Conservation (phyloP, 1,284 basidiomycete genomes). For the Anthracocystis walkeri region DNA sequence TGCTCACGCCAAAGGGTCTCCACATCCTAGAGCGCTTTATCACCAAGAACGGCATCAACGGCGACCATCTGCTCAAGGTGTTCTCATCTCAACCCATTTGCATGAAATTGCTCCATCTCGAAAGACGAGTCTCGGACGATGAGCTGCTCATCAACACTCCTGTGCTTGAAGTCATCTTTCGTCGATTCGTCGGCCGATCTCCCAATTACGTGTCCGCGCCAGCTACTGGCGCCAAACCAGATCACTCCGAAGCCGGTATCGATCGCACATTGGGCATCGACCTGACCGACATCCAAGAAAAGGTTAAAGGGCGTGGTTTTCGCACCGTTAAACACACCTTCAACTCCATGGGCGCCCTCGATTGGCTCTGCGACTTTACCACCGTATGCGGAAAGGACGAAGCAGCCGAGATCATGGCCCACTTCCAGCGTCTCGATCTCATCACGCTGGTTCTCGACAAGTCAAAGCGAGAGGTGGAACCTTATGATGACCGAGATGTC, state of each 20-base stretch:
- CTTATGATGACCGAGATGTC: constrained; percentile 54
- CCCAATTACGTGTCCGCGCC: constrained; percentile 46
- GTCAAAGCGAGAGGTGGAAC: constrained; percentile 63
- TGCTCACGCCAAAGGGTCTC: constrained; percentile 95
- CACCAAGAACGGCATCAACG: constrained; percentile 96
- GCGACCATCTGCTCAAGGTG: constrained; percentile 87
- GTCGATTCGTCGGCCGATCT: constrained; percentile 85
- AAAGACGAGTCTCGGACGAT: constrained; percentile 90
- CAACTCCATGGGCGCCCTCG: constrained; percentile 84
- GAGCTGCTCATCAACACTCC: constrained; percentile 95
- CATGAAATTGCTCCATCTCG: constrained; percentile 96
- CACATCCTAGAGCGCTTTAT: constrained; percentile 99
- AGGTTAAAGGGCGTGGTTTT: constrained; percentile 77
- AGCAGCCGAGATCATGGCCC: constrained; percentile 94
- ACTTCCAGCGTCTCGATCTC: constrained; percentile 94
- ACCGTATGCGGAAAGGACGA: constrained; percentile 96
- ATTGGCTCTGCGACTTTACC: constrained; percentile 98
- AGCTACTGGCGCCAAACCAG: constrained; percentile 4
- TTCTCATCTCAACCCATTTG: constrained; percentile 95
- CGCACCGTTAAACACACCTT: constrained; percentile 85
- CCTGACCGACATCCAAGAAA: constrained; percentile 76
- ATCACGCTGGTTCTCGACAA: constrained; percentile 79
- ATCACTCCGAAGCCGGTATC: constrained; percentile 47
- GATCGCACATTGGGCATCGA: constrained; percentile 72
- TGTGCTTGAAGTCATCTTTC: constrained; percentile 93